These are phyloP conservation scores for Ophiostoma quercus DNA, from an alignment of 2,329 filamentous ascomycete genomes.

Conservation along the genomic window DNA sequence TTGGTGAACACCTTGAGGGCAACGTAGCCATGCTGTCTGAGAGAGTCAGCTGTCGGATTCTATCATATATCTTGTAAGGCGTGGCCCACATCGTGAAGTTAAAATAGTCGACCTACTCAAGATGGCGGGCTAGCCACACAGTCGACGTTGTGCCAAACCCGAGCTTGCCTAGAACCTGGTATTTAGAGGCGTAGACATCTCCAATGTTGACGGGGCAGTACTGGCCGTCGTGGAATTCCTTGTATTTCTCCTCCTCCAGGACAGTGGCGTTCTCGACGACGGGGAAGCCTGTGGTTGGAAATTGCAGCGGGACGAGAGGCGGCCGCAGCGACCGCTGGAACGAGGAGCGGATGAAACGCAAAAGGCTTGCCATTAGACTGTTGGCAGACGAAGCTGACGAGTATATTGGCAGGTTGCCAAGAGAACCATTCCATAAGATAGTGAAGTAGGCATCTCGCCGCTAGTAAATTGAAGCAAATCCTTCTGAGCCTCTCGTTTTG, in stretches of 20 bases:
- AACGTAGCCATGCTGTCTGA: neutral
- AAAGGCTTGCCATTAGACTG: neutral
- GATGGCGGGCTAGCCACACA: constrained; percentile 3
- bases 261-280: neutral
- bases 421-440: too few species aligned
- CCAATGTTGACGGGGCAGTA: neutral
- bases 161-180: neutral
- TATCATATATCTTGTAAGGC: neutral
- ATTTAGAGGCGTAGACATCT: neutral
- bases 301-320: neutral
- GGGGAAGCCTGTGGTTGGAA: neutral
- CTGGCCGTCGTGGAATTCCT: neutral
- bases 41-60: neutral
- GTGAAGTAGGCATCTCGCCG: too few species aligned
- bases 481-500: too few species aligned
- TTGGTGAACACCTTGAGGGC: neutral
- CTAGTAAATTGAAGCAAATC: too few species aligned
- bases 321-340: neutral
- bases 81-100: too few species aligned
- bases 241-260: neutral
- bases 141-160: neutral
- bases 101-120: neutral
- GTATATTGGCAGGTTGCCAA: too few species aligned
- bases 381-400: too few species aligned
- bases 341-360: neutral